Percentiles rank a stretch among this genome's conserved stretches.
Evolutionary conservation across 331 rosid genomes (phyloP).

Genomic region (Pyracantha coccinea): DNA sequence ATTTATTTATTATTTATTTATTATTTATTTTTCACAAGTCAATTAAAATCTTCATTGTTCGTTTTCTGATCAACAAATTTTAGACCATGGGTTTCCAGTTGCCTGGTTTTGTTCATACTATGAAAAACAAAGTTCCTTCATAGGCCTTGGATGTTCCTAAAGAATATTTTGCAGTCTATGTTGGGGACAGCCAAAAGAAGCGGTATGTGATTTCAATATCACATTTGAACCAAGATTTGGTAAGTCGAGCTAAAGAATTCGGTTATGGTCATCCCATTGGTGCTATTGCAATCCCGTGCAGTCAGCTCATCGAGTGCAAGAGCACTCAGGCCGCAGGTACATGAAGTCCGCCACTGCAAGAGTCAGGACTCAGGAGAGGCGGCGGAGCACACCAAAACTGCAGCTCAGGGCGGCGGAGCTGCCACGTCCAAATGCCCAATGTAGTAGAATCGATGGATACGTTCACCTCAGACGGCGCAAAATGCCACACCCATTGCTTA

Average conservation of each 20-base stretch:
- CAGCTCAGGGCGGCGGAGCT: too few relatives aligned
- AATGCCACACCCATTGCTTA: too few relatives aligned
- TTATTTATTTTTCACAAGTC: neutral
- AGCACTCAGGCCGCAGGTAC: too few relatives aligned
- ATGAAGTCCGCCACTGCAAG: too few relatives aligned
- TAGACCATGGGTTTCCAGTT: slow-evolving; percentile 17
- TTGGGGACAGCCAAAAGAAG: slow-evolving; percentile 20
- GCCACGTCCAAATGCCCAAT: too few relatives aligned
- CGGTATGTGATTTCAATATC: slow-evolving; percentile 19
- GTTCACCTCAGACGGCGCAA: too few relatives aligned
- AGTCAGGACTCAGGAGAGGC: too few relatives aligned
- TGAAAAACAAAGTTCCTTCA: neutral
- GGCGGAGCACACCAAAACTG: too few relatives aligned
- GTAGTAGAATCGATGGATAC: too few relatives aligned
- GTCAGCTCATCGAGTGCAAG: too few relatives aligned
- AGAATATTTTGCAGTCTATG: slow-evolving; percentile 22
- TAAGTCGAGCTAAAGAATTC: slow-evolving; percentile 19
- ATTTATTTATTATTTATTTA: too few relatives aligned
- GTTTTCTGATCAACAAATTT: neutral
- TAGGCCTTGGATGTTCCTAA: neutral
- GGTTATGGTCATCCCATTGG: slow-evolving; percentile 26
- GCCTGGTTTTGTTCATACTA: neutral
- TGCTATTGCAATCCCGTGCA: slow-evolving; percentile 20
- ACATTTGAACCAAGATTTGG: slow-evolving; percentile 17
- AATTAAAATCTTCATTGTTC: neutral